A percentile compares a stretch with the other conserved stretches of the same genome.
Evolutionary conservation across 148 eudicot genomes (phyloP).

Genomic region (Nepenthes mirabilis): DNA sequence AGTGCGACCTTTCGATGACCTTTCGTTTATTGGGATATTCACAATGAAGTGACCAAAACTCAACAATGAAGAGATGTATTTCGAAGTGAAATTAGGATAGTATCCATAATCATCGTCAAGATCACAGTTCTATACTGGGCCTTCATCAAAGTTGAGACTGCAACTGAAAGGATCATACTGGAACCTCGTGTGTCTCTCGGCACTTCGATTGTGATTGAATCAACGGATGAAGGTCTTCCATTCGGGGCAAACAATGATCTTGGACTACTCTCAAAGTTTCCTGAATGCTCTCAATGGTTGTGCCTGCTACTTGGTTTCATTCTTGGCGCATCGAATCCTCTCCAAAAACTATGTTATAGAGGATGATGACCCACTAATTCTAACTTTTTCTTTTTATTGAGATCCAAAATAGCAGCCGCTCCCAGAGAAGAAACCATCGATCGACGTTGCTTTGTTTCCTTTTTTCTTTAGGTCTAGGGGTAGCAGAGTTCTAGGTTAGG

Average conservation of each 20-base stretch:
- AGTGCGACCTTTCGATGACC: too few relatives aligned
- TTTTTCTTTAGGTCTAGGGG: too few relatives aligned
- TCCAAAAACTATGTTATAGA: slow-evolving; percentile 10
- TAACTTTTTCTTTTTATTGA: background rate
- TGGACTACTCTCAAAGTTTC: slow-evolving; percentile 82
- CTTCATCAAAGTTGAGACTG: slow-evolving; percentile 71
- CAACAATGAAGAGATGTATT: too few relatives aligned
- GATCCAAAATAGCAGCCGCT: slow-evolving; percentile 6
- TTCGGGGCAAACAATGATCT: slow-evolving; percentile 61
- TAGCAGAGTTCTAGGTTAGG: too few relatives aligned
- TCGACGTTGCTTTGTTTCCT: slow-evolving; percentile 1
- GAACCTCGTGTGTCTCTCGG: slow-evolving; percentile 20
- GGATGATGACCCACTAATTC: background rate
- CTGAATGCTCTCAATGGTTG: slow-evolving; percentile 30
- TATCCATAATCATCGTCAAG: slow-evolving; percentile 16
- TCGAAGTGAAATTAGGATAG: slow-evolving; percentile 42
- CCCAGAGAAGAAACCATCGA: background rate
- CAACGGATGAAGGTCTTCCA: slow-evolving; percentile 82
- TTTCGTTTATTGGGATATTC: too few relatives aligned
- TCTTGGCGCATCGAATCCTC: slow-evolving; percentile 10
- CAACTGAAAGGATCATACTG: slow-evolving; percentile 73
- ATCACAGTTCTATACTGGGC: slow-evolving; percentile 15
- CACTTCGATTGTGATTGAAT: slow-evolving; percentile 25
- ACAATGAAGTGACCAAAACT: too few relatives aligned
- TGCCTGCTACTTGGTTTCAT: slow-evolving; percentile 16